Evolutionary conservation across 345 rosid species (phyloP).

Genomic region (Hirschfeldia incana): DNA sequence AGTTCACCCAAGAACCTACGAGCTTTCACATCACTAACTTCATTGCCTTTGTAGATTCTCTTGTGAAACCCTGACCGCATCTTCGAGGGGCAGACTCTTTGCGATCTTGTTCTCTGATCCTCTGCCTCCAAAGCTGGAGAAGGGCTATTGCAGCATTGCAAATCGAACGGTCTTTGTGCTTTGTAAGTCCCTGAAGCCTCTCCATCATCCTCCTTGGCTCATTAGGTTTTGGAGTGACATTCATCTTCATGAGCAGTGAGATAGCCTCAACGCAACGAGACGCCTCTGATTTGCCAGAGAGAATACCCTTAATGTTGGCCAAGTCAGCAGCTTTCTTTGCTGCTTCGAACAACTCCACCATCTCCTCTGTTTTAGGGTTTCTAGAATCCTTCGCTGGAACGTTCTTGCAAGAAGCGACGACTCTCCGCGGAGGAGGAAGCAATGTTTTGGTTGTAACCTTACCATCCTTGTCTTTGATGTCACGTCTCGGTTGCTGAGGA

Average conservation of each 20-base stretch:
- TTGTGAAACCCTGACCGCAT: neutral
- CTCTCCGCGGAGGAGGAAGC: neutral
- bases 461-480: conserved; percentile 5
- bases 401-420: neutral
- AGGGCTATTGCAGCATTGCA: neutral
- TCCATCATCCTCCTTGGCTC: conserved; percentile 20
- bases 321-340: conserved; percentile 25
- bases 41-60: neutral
- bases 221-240: neutral
- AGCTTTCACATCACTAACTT: neutral
- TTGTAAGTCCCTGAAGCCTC: conserved; percentile 24
- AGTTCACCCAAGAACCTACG: neutral
- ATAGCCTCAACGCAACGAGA: conserved; percentile 16
- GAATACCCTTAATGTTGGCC: neutral
- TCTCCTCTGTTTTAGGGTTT: conserved; percentile 7
- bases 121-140: conserved; percentile 17
- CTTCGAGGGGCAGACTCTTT: neutral
- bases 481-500: neutral
- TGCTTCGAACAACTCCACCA: neutral
- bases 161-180: conserved; percentile 20
- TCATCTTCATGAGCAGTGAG: neutral
- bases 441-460: conserved; percentile 10
- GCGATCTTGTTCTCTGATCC: neutral
- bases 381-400: neutral
- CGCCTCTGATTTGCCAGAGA: neutral